A percentile compares a stretch with the other conserved stretches of the same genome.
Conservation (phyloP, 768 basidiomycete species). For the Paxillus rubicundulus region DNA sequence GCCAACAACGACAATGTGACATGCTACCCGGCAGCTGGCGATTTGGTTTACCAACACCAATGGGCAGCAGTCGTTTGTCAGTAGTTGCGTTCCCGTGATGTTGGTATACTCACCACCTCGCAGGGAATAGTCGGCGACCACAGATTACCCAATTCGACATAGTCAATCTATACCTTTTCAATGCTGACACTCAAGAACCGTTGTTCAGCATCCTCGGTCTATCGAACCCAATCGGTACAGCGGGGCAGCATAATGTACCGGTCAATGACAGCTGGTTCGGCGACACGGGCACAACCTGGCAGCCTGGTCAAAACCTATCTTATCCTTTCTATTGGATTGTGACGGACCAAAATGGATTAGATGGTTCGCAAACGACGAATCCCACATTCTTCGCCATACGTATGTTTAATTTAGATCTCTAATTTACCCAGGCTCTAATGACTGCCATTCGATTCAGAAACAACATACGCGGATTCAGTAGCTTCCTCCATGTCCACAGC, state of each 20-base stretch:
- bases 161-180: slow-evolving; percentile 78
- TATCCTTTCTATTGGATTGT: slow-evolving; percentile 81
- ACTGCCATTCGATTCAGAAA: slow-evolving; percentile 46
- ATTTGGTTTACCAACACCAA: slow-evolving; percentile 65
- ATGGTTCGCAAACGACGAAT: slow-evolving; percentile 61
- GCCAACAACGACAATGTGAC: slow-evolving; percentile 74
- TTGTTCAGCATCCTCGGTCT: slow-evolving; percentile 46
- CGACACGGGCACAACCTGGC: slow-evolving; percentile 44
- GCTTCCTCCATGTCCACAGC: slow-evolving; percentile 51
- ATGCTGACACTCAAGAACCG: slow-evolving; percentile 60
- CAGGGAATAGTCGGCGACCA: slow-evolving; percentile 77
- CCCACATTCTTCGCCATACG: slow-evolving; percentile 78
- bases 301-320: slow-evolving; percentile 47
- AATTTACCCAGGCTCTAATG: slow-evolving; percentile 6
- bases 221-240: slow-evolving; percentile 50
- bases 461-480: slow-evolving; percentile 70
- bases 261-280: slow-evolving; percentile 82
- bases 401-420: slow-evolving; percentile 44
- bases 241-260: slow-evolving; percentile 50
- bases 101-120: slow-evolving; percentile 13
- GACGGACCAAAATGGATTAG: slow-evolving; percentile 55
- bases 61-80: slow-evolving; percentile 79
- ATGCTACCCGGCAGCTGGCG: slow-evolving; percentile 65
- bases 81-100: slow-evolving; percentile 34
- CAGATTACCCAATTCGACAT: slow-evolving; percentile 56